phyloP scores from a whole-genome alignment of 164 flowering plant genomes.

The Macadamia tetraphylla region DNA sequence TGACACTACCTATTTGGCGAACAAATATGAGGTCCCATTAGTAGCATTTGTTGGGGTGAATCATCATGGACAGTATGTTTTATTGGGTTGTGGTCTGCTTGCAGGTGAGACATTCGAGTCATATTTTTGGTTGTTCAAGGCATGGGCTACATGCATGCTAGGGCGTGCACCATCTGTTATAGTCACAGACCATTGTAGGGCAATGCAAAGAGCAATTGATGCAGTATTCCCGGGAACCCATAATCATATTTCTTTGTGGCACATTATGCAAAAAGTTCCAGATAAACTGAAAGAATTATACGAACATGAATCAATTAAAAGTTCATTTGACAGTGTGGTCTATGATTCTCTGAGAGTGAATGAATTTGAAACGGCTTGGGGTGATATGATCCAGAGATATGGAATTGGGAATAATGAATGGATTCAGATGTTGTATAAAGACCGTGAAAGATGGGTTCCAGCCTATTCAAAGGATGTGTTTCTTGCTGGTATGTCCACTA shows the following conservation, averaged over 20 bases:
- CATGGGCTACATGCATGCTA: constrained; percentile 48
- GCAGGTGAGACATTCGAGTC: constrained; percentile 7
- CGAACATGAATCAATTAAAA: constrained; percentile 27
- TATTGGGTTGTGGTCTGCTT: background rate
- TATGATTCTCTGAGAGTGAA: constrained; percentile 31
- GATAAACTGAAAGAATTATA: constrained; percentile 22
- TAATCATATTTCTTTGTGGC: constrained; percentile 25
- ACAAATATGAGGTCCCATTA: background rate
- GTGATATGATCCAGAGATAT: constrained; percentile 26
- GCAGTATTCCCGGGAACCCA: constrained; percentile 45
- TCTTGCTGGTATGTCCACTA: constrained; percentile 35
- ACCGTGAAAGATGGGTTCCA: constrained; percentile 46
- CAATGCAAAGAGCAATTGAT: constrained; percentile 32
- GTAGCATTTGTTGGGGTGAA: background rate
- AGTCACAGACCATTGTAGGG: constrained; percentile 30
- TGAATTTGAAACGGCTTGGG: constrained; percentile 50
- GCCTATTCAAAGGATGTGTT: constrained; percentile 33
- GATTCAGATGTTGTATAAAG: constrained; percentile 29
- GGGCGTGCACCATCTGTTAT: constrained; percentile 47
- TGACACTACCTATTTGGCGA: background rate
- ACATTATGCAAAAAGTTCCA: constrained; percentile 29
- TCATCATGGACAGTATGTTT: background rate
- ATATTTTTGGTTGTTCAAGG: constrained; percentile 41
- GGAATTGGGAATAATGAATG: constrained; percentile 25
- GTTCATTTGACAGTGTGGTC: constrained; percentile 16